Evolutionary conservation across 176 grass and related monocot species (phyloP).

Genomic region (Guadua angustifolia): DNA sequence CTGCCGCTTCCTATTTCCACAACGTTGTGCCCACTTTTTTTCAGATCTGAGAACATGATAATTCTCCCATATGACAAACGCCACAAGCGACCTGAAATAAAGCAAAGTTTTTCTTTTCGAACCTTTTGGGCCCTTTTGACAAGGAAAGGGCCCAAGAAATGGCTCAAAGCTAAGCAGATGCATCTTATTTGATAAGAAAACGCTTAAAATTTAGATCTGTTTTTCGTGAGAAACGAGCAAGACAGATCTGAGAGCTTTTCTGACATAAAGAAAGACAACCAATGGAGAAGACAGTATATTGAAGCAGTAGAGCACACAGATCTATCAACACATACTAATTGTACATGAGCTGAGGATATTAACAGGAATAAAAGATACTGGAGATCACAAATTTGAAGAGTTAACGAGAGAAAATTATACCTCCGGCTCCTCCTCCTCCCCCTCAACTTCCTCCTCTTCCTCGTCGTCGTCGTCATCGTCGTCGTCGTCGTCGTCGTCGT

Average conservation of each 20-base stretch:
- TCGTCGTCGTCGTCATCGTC: conserved; percentile 45
- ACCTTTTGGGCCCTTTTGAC: not conserved
- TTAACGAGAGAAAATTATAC: conserved; percentile 37
- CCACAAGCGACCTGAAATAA: not conserved
- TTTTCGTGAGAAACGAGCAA: not conserved
- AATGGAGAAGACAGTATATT: not conserved
- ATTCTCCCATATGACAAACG: not conserved
- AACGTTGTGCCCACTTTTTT: not conserved
- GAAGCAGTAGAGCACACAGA: not conserved
- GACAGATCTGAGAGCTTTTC: not conserved
- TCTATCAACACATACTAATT: not conserved
- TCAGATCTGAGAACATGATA: not conserved
- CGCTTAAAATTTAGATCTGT: not conserved
- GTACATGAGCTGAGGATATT: not conserved
- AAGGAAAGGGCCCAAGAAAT: not conserved
- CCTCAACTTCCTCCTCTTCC: conserved; percentile 14
- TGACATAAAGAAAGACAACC: not conserved
- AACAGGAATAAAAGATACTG: not conserved
- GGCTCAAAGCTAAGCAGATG: not conserved
- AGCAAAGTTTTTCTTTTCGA: not conserved
- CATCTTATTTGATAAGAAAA: not conserved
- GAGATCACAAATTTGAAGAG: not conserved
- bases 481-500: not conserved
- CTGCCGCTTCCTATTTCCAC: not conserved
- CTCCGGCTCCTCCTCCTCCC: conserved; percentile 36